Conservation (phyloP, 2,329 filamentous ascomycete species). For the Ophiostoma sp. region DNA sequence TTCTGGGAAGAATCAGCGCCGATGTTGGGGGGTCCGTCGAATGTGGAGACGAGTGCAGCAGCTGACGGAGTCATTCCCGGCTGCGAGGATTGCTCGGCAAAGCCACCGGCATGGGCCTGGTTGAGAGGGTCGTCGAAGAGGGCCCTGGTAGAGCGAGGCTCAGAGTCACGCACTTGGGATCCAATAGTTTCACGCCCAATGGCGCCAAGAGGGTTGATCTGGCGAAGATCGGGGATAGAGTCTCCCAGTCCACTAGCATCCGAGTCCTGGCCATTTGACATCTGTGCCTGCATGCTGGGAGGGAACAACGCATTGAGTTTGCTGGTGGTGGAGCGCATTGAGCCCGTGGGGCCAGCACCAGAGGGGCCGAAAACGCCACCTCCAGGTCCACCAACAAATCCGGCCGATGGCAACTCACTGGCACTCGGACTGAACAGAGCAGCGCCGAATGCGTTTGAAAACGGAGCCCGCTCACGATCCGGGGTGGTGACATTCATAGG, state of each 20-base stretch:
- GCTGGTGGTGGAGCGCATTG: slow-evolving; percentile 63
- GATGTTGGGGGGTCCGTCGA: slow-evolving; percentile 42
- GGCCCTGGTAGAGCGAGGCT: slow-evolving; percentile 41
- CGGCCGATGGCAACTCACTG: slow-evolving; percentile 69
- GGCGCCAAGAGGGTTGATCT: slow-evolving; percentile 58
- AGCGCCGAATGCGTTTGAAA: slow-evolving; percentile 63
- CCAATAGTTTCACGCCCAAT: slow-evolving; percentile 60
- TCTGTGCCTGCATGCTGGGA: slow-evolving; percentile 65
- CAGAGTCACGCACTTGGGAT: slow-evolving; percentile 50
- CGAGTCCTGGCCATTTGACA: slow-evolving; percentile 45
- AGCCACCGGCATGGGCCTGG: background rate
- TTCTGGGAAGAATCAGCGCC: slow-evolving; percentile 39
- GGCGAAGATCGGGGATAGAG: slow-evolving; percentile 54
- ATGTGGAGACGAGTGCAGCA: slow-evolving; percentile 26
- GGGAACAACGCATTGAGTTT: slow-evolving; percentile 87
- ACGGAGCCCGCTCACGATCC: slow-evolving; percentile 57
- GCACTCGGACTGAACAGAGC: slow-evolving; percentile 71
- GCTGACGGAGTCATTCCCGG: slow-evolving; percentile 27
- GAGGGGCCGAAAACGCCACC: slow-evolving; percentile 30
- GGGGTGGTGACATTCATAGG: slow-evolving; percentile 59
- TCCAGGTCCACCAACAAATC: slow-evolving; percentile 50
- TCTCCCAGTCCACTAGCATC: slow-evolving; percentile 59
- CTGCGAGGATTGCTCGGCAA: slow-evolving; percentile 29
- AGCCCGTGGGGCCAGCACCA: slow-evolving; percentile 52
- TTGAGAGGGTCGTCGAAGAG: slow-evolving; percentile 28